Percentiles rank a stretch among this genome's conserved stretches.
Conservation (phyloP, 495 filamentous ascomycete genomes). For the Xylaria castorea region DNA sequence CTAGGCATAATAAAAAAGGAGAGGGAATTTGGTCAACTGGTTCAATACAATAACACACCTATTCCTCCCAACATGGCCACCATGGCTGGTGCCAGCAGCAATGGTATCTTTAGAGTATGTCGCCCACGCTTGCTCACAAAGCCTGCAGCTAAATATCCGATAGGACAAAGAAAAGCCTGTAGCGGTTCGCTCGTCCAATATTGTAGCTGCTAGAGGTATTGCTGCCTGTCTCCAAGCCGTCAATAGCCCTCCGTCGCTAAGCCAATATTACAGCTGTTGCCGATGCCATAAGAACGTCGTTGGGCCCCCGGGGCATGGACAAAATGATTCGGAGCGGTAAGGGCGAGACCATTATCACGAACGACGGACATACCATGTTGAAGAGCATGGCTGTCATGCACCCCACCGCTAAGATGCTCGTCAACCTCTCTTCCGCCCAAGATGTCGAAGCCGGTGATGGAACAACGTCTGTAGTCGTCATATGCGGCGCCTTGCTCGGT, state of each 20-base stretch:
- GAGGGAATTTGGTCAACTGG: neutral
- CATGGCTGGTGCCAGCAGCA: slow-evolving; percentile 62
- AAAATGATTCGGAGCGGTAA: slow-evolving; percentile 99
- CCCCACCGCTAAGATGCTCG: slow-evolving; percentile 97
- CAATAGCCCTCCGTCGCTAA: slow-evolving; percentile 18
- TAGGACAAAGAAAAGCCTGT: slow-evolving; percentile 99
- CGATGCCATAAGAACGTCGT: slow-evolving; percentile 88
- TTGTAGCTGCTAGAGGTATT: slow-evolving; percentile 93
- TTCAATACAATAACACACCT: slow-evolving; percentile 10
- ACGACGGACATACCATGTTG: slow-evolving; percentile 98
- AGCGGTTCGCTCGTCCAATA: slow-evolving; percentile 93
- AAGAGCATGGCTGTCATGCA: slow-evolving; percentile 99
- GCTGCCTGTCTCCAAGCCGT: slow-evolving; percentile 17
- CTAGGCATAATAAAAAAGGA: neutral
- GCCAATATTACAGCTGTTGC: slow-evolving; percentile 72
- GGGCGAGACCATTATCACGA: slow-evolving; percentile 97
- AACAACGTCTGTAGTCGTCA: slow-evolving; percentile 97
- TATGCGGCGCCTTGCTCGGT: slow-evolving; percentile 91
- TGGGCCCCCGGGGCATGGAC: slow-evolving; percentile 77
- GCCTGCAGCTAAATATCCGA: slow-evolving; percentile 51
- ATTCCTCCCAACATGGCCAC: slow-evolving; percentile 67
- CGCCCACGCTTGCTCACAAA: slow-evolving; percentile 21
- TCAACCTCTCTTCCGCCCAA: slow-evolving; percentile 94
- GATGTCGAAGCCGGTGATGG: slow-evolving; percentile 99
- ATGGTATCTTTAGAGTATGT: slow-evolving; percentile 72